Evolutionary conservation across 805 yeast species (phyloP).

Genomic region (Metschnikowia similis): DNA sequence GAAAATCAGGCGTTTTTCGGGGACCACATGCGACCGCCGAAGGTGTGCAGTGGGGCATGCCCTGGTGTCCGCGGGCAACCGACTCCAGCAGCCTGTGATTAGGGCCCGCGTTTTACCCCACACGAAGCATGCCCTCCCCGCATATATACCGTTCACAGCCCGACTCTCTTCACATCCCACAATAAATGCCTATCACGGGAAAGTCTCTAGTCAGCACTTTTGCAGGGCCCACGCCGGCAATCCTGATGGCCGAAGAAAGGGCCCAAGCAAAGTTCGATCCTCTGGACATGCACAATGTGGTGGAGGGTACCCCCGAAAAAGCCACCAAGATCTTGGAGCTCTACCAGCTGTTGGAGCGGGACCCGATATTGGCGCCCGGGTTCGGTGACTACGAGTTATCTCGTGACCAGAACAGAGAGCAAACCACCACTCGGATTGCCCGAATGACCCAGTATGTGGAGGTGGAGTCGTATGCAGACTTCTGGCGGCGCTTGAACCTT

Average conservation of each 20-base stretch:
- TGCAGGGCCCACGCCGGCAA: slow-evolving; percentile 33
- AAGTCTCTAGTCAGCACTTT: slow-evolving; percentile 20
- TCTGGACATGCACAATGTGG: slow-evolving; percentile 35
- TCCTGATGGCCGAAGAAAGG: slow-evolving; percentile 30
- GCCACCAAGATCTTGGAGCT: slow-evolving; percentile 26
- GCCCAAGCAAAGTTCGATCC: slow-evolving; percentile 30
- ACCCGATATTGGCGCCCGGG: slow-evolving; percentile 31
- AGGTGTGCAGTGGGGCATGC: too few relatives aligned
- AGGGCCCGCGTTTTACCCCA: slow-evolving; percentile 5
- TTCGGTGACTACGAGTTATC: slow-evolving; percentile 31
- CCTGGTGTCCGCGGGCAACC: background rate
- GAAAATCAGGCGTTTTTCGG: background rate
- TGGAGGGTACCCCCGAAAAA: slow-evolving; percentile 38
- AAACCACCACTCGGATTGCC: slow-evolving; percentile 31
- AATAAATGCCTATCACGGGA: slow-evolving; percentile 18
- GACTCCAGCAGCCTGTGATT: slow-evolving; percentile 3
- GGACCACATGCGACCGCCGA: too few relatives aligned
- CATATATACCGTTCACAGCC: background rate
- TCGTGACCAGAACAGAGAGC: slow-evolving; percentile 27
- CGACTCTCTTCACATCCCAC: background rate
- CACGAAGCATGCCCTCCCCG: slow-evolving; percentile 2
- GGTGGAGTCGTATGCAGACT: slow-evolving; percentile 26
- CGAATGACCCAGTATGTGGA: slow-evolving; percentile 36
- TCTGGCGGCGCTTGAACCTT: slow-evolving; percentile 32
- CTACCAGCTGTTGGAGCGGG: slow-evolving; percentile 35